Evolutionary conservation across 306 rosid species (phyloP), one percentile per base, ranked within the genome.

Genomic region (Lathyrus oleraceus): DNA sequence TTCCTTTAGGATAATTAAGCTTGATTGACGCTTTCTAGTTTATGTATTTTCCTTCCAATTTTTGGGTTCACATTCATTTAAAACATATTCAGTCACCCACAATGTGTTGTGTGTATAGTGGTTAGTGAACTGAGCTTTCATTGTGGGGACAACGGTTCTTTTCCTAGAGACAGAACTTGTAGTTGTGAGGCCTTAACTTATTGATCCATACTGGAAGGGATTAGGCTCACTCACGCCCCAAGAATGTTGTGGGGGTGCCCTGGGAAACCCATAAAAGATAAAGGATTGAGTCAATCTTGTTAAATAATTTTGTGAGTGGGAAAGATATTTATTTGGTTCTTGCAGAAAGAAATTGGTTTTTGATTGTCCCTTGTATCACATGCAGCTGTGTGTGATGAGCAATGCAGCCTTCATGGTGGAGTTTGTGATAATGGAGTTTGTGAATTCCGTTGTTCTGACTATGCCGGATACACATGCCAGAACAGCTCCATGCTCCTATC

Each of bases 351-450:
- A 51, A 62, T 32, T 47, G 64, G 51, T 73, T 58, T 30, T 70
- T 78, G 38, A 74, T 38, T 62, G 25, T 53, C 32, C 65, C 16
- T 61, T 30, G 2, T 71, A 72, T 78, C 73, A 58, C 61, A 43
- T 78, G 83, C 96, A 93, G 98, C 94, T 69, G 86, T 90, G 61
- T 93, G 98, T 67, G 98, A 93, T 61, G 97, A 90, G 77, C 98
- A 93, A 81, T 93, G 98, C 84, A 93, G 98, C 79, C 96, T 93
- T 62, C 97, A 93, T 69, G 98, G 98, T 3, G 98, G 98, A 70
- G 98, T 93, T 67, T 93, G 97, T 81, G 98, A 93, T 79, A 85
- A 93, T 77, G 98, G 98, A 52, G 85, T 90, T 67, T 93, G 98
- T 53, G 98, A 93, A 78, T 93, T 93, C 84, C 97, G 98, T 8